Conservation (phyloP, 108 stramenopile species). For the Epithemia pelagica region DNA sequence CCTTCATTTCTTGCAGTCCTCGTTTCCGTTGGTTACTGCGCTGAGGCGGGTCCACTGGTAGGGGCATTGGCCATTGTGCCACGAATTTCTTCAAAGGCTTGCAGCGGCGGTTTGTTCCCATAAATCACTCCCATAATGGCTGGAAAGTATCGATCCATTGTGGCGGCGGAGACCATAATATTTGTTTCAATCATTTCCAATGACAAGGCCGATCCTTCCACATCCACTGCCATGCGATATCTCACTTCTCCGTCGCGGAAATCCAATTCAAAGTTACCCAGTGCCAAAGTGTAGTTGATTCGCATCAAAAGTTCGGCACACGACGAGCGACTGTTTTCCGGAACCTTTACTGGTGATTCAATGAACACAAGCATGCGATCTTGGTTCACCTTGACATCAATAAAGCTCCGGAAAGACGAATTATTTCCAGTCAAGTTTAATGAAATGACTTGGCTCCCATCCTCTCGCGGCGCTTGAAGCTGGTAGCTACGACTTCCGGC, state of each 20-base stretch:
- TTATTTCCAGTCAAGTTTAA: background rate
- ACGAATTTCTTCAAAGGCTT: background rate
- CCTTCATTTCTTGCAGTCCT: too few species aligned
- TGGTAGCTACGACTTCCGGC: background rate
- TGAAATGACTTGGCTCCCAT: background rate
- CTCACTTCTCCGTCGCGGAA: background rate
- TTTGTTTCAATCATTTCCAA: background rate
- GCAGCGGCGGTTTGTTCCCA: background rate
- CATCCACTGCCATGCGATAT: background rate
- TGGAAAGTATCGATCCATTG: slow-evolving; percentile 2
- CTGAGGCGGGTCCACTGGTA: too few species aligned
- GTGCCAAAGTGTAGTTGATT: background rate
- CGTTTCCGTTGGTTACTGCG: too few species aligned
- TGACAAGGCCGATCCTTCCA: background rate
- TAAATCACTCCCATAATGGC: background rate
- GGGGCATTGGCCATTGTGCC: too few species aligned
- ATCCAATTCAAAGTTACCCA: slow-evolving; percentile 5
- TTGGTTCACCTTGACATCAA: background rate
- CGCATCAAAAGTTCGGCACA: background rate
- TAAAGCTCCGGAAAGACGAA: background rate
- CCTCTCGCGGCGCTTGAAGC: slow-evolving; percentile 5
- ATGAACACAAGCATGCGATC: background rate
- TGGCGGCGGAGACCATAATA: background rate
- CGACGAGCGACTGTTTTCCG: background rate
- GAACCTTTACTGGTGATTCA: background rate